A percentile compares a stretch with the other conserved stretches of the same genome.
phyloP scores from a whole-genome alignment of 2,329 filamentous ascomycete species.

The Diaporthe aspalathi region DNA sequence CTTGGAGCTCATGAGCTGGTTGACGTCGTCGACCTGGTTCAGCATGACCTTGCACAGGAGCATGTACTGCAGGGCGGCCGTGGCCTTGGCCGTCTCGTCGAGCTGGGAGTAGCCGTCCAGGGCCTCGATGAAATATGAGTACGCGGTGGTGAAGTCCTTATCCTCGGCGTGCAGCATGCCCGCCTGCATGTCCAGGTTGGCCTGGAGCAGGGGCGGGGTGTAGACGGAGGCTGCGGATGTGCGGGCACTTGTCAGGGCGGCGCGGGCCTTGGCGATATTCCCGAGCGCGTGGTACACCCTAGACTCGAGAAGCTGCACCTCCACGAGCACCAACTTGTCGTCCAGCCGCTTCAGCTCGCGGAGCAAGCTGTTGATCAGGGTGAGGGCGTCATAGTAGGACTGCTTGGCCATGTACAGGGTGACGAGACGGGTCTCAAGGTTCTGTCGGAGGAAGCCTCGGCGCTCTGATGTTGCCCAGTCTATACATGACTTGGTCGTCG shows the following conservation, averaged over 20 bases:
- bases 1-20: constrained; percentile 93
- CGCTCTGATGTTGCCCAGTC: constrained; percentile 97
- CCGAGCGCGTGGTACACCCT: constrained; percentile 97
- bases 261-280: constrained; percentile 95
- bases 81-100: constrained; percentile 89
- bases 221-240: constrained; percentile 98
- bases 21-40: constrained; percentile 96
- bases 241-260: constrained; percentile 91
- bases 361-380: constrained; percentile 94
- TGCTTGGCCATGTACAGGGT: constrained; percentile 96
- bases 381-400: constrained; percentile 95
- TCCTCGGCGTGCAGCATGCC: constrained; percentile 99
- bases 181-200: constrained; percentile 98
- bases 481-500: constrained; percentile 98
- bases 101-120: constrained; percentile 96
- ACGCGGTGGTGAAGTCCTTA: constrained; percentile 98
- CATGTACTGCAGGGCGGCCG: constrained; percentile 99
- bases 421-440: constrained; percentile 95
- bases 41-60: constrained; percentile 99
- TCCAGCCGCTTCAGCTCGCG: constrained; percentile 97
- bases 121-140: constrained; percentile 99
- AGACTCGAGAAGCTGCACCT: constrained; percentile 97
- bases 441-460: constrained; percentile 95
- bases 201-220: constrained; percentile 93
- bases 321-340: constrained; percentile 97